phyloP scores from a whole-genome alignment of 805 yeast genomes.

The Yamadazyma laniorum region DNA sequence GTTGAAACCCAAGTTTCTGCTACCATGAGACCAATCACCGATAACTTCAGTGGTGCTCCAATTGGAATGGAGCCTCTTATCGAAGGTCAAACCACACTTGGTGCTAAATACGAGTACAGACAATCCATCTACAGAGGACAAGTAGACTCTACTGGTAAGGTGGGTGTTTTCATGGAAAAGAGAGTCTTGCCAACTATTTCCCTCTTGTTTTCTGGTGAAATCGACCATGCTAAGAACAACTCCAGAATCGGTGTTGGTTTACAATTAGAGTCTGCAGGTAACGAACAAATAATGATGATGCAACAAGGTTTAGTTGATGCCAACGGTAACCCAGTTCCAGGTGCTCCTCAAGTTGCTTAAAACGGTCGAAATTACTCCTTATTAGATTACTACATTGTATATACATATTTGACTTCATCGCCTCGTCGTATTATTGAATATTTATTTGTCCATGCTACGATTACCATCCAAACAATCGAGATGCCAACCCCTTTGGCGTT shows the following conservation, averaged over 20 bases:
- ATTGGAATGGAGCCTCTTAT: conserved; percentile 80
- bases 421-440: conserved; percentile 8
- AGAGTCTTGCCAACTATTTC: conserved; percentile 90
- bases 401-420: conserved; percentile 2
- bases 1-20: conserved; percentile 83
- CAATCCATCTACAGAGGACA: conserved; percentile 95
- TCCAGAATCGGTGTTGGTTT: conserved; percentile 90
- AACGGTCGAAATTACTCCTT: neutral
- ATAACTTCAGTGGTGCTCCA: conserved; percentile 73
- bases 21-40: conserved; percentile 68
- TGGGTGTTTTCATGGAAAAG: conserved; percentile 87
- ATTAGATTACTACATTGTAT: neutral
- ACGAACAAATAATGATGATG: conserved; percentile 88
- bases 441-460: neutral
- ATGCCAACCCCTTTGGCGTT: conserved; percentile 20
- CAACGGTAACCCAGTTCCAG: conserved; percentile 83
- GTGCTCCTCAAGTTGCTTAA: conserved; percentile 55
- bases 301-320: conserved; percentile 83
- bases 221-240: conserved; percentile 72
- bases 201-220: conserved; percentile 84
- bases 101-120: conserved; percentile 97
- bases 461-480: conserved; percentile 42
- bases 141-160: conserved; percentile 87
- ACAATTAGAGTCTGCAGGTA: conserved; percentile 93
- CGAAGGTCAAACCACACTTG: conserved; percentile 90